Conservation (phyloP, 148 eudicot species). For the Persicaria maculosa region DNA sequence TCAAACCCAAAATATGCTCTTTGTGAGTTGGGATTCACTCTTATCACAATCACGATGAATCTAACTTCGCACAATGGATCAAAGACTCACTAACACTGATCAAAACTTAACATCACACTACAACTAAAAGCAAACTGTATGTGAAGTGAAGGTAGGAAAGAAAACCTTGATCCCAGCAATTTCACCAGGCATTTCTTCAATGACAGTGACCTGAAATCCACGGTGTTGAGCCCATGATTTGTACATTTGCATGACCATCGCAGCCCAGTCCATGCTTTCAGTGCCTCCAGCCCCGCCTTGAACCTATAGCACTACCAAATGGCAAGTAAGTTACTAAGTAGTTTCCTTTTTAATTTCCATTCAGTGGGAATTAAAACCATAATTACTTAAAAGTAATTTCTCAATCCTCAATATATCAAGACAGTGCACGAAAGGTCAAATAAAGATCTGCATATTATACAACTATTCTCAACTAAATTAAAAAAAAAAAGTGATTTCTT, state of each 20-base stretch:
- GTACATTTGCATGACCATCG: conserved; percentile 94
- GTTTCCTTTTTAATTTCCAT: background rate
- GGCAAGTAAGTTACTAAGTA: background rate
- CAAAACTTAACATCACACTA: background rate
- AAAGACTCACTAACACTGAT: too few relatives aligned
- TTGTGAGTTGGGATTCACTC: too few relatives aligned
- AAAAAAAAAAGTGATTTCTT: background rate
- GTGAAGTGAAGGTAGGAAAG: conserved; percentile 13
- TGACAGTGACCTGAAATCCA: conserved; percentile 68
- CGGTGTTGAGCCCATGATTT: conserved; percentile 81
- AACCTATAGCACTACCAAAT: conserved; percentile 40
- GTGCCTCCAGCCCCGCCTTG: conserved; percentile 99
- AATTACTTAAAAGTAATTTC: background rate
- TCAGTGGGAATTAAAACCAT: background rate
- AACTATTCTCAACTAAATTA: background rate
- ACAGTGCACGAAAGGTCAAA: background rate
- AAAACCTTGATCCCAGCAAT: conserved; percentile 94
- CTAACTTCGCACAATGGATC: too few relatives aligned
- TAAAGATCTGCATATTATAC: background rate
- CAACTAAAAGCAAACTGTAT: background rate
- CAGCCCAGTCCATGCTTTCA: conserved; percentile 99
- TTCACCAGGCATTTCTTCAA: conserved; percentile 98
- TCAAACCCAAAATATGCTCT: conserved; percentile 11
- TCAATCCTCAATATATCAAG: background rate
- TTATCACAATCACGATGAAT: too few relatives aligned